A percentile compares a stretch with the other conserved stretches of the same genome.
These are phyloP conservation scores for Sporothrix schenckii DNA, from an alignment of 2,329 filamentous ascomycete species.

Conservation along the genomic window DNA sequence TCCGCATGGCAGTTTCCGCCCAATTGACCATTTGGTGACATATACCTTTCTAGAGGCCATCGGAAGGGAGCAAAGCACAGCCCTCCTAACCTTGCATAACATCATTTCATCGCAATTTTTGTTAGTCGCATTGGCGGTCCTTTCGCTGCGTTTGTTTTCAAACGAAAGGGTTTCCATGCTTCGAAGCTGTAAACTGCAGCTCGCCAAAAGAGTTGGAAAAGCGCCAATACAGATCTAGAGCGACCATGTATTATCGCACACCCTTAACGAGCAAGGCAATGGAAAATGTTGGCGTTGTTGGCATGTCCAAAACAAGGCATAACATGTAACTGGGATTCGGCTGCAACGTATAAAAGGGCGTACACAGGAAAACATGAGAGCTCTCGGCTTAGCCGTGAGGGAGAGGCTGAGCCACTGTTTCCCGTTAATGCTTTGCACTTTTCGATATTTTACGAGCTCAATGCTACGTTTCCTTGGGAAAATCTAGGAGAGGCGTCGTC, in stretches of 20 bases:
- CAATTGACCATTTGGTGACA: background rate
- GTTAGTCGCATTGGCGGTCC: background rate
- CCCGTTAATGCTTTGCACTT: background rate
- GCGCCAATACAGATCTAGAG: background rate
- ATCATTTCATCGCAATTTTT: slow-evolving; percentile 2
- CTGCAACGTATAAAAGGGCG: background rate
- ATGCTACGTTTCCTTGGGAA: slow-evolving; percentile 17
- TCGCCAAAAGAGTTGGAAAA: slow-evolving; percentile 9
- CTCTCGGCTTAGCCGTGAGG: background rate
- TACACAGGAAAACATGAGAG: background rate
- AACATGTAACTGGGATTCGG: background rate
- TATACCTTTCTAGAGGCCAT: background rate
- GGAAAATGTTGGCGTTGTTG: background rate
- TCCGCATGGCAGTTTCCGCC: background rate
- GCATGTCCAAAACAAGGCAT: slow-evolving; percentile 2
- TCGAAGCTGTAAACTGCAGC: background rate
- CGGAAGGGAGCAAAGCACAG: slow-evolving; percentile 26
- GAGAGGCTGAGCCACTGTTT: slow-evolving; percentile 14
- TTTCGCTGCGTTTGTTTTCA: background rate
- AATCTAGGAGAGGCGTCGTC: background rate
- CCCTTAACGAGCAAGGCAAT: background rate
- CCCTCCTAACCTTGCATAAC: slow-evolving; percentile 26
- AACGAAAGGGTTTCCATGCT: slow-evolving; percentile 2
- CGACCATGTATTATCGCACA: too few species aligned
- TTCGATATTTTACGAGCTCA: background rate